Base-by-base conservation (phyloP, 179 eudicot species). In the Corrigiola litoralis region DNA sequence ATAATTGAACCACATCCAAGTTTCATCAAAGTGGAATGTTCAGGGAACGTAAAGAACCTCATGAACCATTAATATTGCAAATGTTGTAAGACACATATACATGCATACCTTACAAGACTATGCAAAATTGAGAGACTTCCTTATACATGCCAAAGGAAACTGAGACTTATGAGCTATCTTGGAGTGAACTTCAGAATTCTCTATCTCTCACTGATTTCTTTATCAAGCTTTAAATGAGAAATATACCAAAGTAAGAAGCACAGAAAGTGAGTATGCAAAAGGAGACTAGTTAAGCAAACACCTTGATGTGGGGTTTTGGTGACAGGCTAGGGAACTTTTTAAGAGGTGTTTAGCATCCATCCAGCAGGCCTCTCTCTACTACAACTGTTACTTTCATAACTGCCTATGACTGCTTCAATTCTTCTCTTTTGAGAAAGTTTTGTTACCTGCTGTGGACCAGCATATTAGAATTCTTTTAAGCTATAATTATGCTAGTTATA, bases 311-410 rank as follows among this genome's bases (percentile, higher is more conserved):
- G 45, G 46, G 40, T 42, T 57, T 57, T 18, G n/a, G n/a, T n/a
- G n/a, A n/a, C n/a, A 3, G 16, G 32, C 1, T 18, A 42, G 8
- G 45, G 58, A 29, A 24, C 41, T 29, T 36, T 58, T 48, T 24
- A 17, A 28, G 13, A 9, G 21, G 21, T 25, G 14, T 45, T 18
- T 28, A 24, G 23, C 36, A 54, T 55, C 59, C 31, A n/a, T 70
- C 21, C 28, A 5, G n/a, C n/a, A 28, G 20, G 51, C 36, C 50
- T 62, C 58, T 44, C 64, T 66, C 61, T 56, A 46, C 9, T 42
- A 34, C 61, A 65, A 52, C 72, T 72, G 71, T 76, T 79, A 52
- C 58, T 76, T 75, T 80, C 75, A 76, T 66, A 73, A 74, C 76
- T 78, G 63, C 70, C 72, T 49, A 51, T 66, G 80, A 75, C 84